Percentiles rank a stretch among this genome's conserved stretches.
phyloP scores from a whole-genome alignment of 306 rosid genomes.

The Canavalia ensiformis region DNA sequence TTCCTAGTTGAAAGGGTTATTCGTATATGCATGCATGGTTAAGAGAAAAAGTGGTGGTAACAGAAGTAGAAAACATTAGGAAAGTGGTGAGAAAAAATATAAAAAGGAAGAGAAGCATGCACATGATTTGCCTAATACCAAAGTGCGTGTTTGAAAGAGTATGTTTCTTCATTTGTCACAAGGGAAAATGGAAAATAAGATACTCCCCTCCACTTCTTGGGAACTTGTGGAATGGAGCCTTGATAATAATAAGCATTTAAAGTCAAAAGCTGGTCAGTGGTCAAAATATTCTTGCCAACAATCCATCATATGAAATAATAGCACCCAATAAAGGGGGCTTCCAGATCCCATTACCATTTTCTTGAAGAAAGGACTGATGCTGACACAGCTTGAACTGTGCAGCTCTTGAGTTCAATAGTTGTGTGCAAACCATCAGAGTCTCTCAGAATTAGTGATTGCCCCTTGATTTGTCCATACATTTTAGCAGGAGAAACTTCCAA shows the following conservation, averaged over 20 bases:
- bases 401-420: conserved; percentile 69
- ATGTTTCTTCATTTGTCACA: background rate
- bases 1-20: background rate
- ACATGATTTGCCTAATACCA: conserved; percentile 16
- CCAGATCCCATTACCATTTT: conserved; percentile 75
- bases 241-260: conserved; percentile 10
- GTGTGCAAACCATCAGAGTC: conserved; percentile 62
- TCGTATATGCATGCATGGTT: background rate
- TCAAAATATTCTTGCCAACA: conserved; percentile 5
- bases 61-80: conserved; percentile 12
- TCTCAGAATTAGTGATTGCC: conserved; percentile 57
- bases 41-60: conserved; percentile 14
- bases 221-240: background rate
- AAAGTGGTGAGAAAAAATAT: background rate
- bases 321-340: conserved; percentile 37
- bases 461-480: conserved; percentile 73
- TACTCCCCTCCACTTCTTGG: background rate
- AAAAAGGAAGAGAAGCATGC: background rate
- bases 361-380: conserved; percentile 72
- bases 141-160: conserved; percentile 9
- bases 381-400: conserved; percentile 84
- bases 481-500: conserved; percentile 79
- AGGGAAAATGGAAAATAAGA: background rate
- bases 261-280: conserved; percentile 22
- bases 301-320: conserved; percentile 25